Evolutionary conservation across 352 stramenopile genomes (phyloP).

Genomic region (Globisporangium acanthophoron): DNA sequence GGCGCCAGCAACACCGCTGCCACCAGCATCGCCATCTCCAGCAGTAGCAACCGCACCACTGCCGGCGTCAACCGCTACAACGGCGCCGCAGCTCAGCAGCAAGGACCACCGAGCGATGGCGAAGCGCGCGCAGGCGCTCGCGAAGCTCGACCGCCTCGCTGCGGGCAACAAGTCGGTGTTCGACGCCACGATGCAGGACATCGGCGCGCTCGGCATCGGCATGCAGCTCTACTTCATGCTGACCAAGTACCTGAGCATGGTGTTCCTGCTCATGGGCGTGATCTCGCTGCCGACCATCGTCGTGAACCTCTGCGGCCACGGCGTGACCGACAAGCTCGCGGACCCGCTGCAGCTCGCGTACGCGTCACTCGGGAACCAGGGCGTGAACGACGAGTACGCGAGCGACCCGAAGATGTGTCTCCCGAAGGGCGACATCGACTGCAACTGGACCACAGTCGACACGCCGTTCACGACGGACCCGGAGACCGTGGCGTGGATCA

Average conservation of each 20-base stretch:
- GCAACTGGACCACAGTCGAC: constrained; percentile 51
- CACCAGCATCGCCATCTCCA: neutral
- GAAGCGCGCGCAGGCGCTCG: constrained; percentile 30
- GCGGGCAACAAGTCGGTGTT: constrained; percentile 60
- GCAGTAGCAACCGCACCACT: neutral
- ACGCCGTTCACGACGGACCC: constrained; percentile 66
- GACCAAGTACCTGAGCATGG: constrained; percentile 62
- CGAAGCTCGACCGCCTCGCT: constrained; percentile 52
- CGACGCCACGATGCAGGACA: constrained; percentile 61
- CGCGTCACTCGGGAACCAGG: constrained; percentile 72
- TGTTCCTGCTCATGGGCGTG: constrained; percentile 69
- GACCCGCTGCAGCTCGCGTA: constrained; percentile 72
- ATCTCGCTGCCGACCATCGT: constrained; percentile 56
- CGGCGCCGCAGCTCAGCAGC: constrained; percentile 4
- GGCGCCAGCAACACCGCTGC: neutral
- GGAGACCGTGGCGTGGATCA: constrained; percentile 60
- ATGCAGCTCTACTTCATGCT: constrained; percentile 86
- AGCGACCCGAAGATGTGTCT: constrained; percentile 37
- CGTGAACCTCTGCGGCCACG: constrained; percentile 60
- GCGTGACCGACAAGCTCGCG: constrained; percentile 54
- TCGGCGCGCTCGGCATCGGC: constrained; percentile 72
- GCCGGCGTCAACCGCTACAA: neutral
- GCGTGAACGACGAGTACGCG: constrained; percentile 52
- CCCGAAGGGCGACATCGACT: constrained; percentile 59
- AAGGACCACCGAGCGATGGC: constrained; percentile 34